A percentile compares a stretch with the other conserved stretches of the same genome.
Evolutionary conservation across 2,329 filamentous ascomycete genomes (phyloP).

Genomic region (Aspergillus flavus): DNA sequence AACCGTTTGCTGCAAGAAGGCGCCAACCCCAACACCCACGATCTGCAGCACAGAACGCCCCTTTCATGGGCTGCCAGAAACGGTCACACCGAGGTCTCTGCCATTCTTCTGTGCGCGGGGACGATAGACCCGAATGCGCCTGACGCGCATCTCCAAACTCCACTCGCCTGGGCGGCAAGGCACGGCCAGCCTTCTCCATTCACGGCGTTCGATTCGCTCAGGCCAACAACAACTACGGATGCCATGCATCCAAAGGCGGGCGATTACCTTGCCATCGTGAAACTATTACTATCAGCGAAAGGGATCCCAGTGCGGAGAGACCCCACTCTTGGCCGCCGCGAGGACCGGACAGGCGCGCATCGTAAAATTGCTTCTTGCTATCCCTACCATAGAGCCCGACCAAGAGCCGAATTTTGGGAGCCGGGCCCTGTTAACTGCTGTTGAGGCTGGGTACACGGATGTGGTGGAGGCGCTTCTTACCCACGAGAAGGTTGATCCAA

Average conservation of each 20-base stretch:
- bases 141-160: neutral
- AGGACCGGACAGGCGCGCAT: neutral
- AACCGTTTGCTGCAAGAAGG: neutral
- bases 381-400: too few relatives aligned
- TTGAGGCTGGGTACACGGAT: too few relatives aligned
- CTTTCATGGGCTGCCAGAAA: neutral
- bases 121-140: neutral
- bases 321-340: neutral
- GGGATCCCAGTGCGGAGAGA: neutral
- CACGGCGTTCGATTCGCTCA: too few relatives aligned
- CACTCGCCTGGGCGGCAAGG: neutral
- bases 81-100: neutral
- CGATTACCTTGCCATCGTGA: neutral
- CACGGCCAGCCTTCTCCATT: neutral
- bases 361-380: neutral
- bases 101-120: neutral
- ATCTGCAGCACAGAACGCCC: neutral
- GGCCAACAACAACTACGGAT: too few relatives aligned
- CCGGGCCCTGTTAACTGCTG: too few relatives aligned
- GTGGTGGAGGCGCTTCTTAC: too few relatives aligned
- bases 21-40: neutral
- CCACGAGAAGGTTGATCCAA: too few relatives aligned
- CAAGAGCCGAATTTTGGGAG: too few relatives aligned
- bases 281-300: neutral
- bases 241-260: neutral